Base-by-base conservation (phyloP, 345 rosid genomes). In the Combretum micranthum region DNA sequence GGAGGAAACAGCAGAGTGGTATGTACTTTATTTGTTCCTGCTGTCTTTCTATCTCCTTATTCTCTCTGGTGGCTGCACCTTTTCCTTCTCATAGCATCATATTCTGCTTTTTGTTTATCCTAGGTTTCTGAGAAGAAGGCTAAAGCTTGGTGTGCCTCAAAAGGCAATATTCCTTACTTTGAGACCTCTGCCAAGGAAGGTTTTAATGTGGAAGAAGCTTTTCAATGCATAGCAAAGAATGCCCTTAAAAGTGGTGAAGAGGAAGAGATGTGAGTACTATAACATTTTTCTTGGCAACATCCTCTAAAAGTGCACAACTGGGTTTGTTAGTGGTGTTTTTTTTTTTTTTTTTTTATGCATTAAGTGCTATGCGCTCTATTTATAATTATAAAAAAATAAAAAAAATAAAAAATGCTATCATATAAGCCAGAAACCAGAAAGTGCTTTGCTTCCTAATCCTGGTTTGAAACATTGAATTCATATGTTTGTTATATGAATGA, bases 131-230 rank as follows among this genome's bases (percentile, higher is more conserved):
- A 90, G 83, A 93, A 93, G 61, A 93, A 87, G 58, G 99, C 90
- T 47, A 77, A 84, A 72, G 96, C 96, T 1, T 93, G 99, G 97
- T 93, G 99, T 75, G 96, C 96, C 60, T 85, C 95, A 4, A 93
- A 93, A 77, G 96, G 97, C 50, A 90, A 93, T 67, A 93, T 90
- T 59, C 96, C 96, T 15, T 93, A 93, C 74, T 93, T 87, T 72
- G 99, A 93, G 74, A 93, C 99, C 55, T 93, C 99, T 64, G 99
- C 99, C 9, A 93, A 93, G 68, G 99, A 90, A 77, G 96, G 97
- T 26, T 64, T 89, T 61, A 90, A 93, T 52, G 99, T 93, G 42
- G 99, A 93, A 67, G 97, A 90, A 77, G 97, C 96, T 74, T 93
- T 93, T 74, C 86, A 83, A 53, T 82, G 91, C 87, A 89, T 90